These are phyloP conservation scores for Curvularia lunata DNA, from an alignment of 2,329 filamentous ascomycete species.

Conservation along the genomic window DNA sequence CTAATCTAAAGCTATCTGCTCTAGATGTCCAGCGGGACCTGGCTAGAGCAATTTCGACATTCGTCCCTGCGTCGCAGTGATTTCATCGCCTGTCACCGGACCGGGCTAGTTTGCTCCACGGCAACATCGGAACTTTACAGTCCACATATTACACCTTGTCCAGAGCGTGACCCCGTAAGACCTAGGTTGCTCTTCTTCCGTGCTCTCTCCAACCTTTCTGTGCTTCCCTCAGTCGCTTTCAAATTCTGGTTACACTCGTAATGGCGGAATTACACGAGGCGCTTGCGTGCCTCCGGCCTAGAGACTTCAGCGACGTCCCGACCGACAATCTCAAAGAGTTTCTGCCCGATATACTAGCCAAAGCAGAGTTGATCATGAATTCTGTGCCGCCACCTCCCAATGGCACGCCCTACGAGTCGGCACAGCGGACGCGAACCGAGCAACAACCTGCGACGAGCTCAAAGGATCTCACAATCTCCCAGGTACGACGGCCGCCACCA, in stretches of 20 bases:
- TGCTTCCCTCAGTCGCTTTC: background rate
- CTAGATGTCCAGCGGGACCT: background rate
- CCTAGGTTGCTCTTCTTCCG: background rate
- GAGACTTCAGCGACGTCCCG: constrained; percentile 55
- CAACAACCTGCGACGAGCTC: constrained; percentile 59
- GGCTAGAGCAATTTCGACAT: background rate
- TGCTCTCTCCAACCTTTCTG: background rate
- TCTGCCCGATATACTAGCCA: constrained; percentile 51
- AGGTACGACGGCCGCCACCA: constrained; percentile 57
- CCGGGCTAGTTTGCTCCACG: constrained; percentile 20
- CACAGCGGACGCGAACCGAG: constrained; percentile 64
- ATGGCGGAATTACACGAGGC: constrained; percentile 54
- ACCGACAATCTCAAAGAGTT: constrained; percentile 50
- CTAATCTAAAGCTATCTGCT: background rate
- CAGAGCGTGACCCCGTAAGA: background rate
- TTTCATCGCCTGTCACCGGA: constrained; percentile 25
- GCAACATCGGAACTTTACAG: constrained; percentile 21
- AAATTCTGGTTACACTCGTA: constrained; percentile 7
- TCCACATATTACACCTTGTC: constrained; percentile 7
- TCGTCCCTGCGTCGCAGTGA: constrained; percentile 12
- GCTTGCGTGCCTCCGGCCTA: constrained; percentile 52
- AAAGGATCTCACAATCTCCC: constrained; percentile 61
- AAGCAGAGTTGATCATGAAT: constrained; percentile 74
- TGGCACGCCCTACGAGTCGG: constrained; percentile 53
- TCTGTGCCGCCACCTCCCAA: constrained; percentile 70